phyloP scores from a whole-genome alignment of 1,139 yeast species.

The Tardiomyces digboiensis region DNA sequence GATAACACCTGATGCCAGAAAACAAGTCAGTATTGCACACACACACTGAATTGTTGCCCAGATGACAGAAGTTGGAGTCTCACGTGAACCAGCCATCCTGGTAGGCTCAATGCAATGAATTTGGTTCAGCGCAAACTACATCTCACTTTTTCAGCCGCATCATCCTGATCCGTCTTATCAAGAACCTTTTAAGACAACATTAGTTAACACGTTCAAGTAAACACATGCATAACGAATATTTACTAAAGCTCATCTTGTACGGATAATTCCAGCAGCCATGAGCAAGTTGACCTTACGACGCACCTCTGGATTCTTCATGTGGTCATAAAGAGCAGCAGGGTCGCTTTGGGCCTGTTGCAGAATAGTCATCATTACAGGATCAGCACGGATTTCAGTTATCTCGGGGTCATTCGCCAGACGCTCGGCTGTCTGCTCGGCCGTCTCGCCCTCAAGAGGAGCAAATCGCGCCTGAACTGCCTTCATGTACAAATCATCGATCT shows the following conservation, averaged over 20 bases:
- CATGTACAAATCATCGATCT: conserved; percentile 74
- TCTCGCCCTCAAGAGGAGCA: conserved; percentile 76
- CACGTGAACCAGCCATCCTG: neutral
- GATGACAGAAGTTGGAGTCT: neutral
- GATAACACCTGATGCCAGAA: neutral
- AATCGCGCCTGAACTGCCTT: conserved; percentile 78
- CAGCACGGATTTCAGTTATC: conserved; percentile 80
- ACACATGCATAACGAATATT: too few species aligned
- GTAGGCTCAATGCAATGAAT: too few species aligned
- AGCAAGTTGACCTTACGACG: conserved; percentile 80
- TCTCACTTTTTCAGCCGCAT: too few species aligned
- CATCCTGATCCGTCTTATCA: too few species aligned
- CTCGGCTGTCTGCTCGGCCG: conserved; percentile 91
- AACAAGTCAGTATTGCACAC: neutral
- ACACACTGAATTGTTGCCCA: neutral
- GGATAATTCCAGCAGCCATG: conserved; percentile 95
- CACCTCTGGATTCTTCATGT: conserved; percentile 95
- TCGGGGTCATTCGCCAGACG: conserved; percentile 93
- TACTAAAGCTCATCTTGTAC: conserved; percentile 75
- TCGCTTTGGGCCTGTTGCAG: conserved; percentile 90
- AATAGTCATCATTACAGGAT: conserved; percentile 96
- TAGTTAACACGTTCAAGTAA: too few species aligned
- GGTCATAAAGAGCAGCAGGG: conserved; percentile 96
- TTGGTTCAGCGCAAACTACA: too few species aligned
- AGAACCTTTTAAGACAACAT: too few species aligned